Evolutionary conservation across 805 yeast species (phyloP).

Genomic region (Candida coquimbonensis): DNA sequence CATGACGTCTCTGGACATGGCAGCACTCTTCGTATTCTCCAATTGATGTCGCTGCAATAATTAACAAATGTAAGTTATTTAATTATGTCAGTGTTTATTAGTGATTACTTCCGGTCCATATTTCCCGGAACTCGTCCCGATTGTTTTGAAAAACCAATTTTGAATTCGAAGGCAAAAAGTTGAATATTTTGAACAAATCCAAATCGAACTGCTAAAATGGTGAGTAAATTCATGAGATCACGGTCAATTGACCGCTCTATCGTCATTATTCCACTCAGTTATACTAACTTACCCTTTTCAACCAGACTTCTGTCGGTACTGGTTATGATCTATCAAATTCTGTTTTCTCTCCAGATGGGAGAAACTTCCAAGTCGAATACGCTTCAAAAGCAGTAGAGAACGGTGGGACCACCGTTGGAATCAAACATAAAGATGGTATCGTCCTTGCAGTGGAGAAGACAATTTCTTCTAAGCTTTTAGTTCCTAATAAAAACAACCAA

Average conservation of each 20-base stretch:
- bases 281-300: too few species aligned
- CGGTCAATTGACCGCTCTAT: too few species aligned
- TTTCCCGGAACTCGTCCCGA: not conserved
- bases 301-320: conserved; percentile 89
- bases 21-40: too few species aligned
- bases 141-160: not conserved
- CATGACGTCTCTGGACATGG: conserved; percentile 44
- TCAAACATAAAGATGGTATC: conserved; percentile 86
- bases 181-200: not conserved
- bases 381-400: conserved; percentile 97
- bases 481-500: conserved; percentile 81
- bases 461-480: conserved; percentile 77
- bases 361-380: conserved; percentile 96
- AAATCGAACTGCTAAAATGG: conserved; percentile 2
- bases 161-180: conserved; percentile 1
- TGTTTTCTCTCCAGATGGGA: conserved; percentile 83
- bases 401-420: conserved; percentile 92
- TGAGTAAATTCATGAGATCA: not conserved
- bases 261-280: too few species aligned
- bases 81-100: too few species aligned
- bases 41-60: too few species aligned
- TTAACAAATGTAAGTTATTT: too few species aligned
- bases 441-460: conserved; percentile 98
- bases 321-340: conserved; percentile 98
- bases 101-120: not conserved